Conservation (phyloP, 2,329 filamentous ascomycete species). For the Fusarium sterilihyphosum region DNA sequence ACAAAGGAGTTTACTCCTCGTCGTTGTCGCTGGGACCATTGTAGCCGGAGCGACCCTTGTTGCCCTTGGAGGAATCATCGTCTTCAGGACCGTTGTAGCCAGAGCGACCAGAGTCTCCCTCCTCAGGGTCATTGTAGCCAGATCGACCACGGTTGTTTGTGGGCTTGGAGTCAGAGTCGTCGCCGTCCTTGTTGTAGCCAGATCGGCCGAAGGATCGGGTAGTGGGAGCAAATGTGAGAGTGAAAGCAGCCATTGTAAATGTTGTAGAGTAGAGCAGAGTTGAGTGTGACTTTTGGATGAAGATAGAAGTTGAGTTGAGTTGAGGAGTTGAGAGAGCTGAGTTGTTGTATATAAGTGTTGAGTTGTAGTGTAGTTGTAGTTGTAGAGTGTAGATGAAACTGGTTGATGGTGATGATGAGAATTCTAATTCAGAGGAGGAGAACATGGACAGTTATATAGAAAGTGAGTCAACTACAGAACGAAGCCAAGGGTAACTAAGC, state of each 20-base stretch:
- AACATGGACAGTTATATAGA: conserved; percentile 31
- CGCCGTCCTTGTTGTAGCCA: conserved; percentile 40
- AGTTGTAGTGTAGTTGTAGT: background rate
- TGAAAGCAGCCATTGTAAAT: conserved; percentile 46
- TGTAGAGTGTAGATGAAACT: conserved; percentile 14
- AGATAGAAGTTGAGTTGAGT: background rate
- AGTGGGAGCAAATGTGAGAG: conserved; percentile 39
- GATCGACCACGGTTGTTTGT: conserved; percentile 52
- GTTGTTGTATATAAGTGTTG: background rate
- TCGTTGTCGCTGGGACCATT: conserved; percentile 52
- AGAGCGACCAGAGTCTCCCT: conserved; percentile 52
- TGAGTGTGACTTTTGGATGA: background rate
- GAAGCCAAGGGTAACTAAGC: background rate
- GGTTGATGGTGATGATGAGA: conserved; percentile 25
- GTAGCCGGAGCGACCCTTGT: conserved; percentile 56
- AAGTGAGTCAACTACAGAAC: background rate
- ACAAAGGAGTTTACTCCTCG: conserved; percentile 40
- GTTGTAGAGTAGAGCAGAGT: background rate
- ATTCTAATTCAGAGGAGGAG: conserved; percentile 5
- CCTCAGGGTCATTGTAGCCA: conserved; percentile 55
- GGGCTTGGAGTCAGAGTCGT: conserved; percentile 46
- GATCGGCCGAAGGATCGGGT: conserved; percentile 39
- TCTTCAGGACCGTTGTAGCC: conserved; percentile 53
- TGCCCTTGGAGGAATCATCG: conserved; percentile 44
- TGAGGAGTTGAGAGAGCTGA: background rate